A percentile compares a stretch with the other conserved stretches of the same genome.
Conservation (phyloP, 495 filamentous ascomycete genomes). For the Lepraria neglecta region DNA sequence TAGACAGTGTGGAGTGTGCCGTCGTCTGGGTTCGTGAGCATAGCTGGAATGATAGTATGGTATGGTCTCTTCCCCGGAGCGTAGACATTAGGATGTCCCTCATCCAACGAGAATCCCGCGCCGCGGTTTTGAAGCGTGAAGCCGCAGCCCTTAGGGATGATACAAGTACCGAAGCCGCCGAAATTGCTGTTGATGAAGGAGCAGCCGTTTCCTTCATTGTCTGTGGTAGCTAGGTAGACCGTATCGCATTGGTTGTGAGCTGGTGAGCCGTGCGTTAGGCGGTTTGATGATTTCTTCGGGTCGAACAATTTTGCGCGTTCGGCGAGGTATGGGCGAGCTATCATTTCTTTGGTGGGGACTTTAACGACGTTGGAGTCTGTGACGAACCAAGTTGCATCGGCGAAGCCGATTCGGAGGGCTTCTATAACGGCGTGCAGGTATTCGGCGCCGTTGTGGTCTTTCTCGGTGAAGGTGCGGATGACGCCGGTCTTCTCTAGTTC, state of each 20-base stretch:
- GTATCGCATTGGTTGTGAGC: conserved; percentile 76
- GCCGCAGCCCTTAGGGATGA: conserved; percentile 75
- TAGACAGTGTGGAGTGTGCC: conserved; percentile 73
- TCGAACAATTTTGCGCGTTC: conserved; percentile 65
- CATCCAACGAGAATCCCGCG: conserved; percentile 65
- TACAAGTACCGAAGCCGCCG: conserved; percentile 79
- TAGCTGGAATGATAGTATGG: conserved; percentile 93
- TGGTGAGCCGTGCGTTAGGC: conserved; percentile 57
- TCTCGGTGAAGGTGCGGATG: conserved; percentile 59
- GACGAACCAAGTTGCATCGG: conserved; percentile 84
- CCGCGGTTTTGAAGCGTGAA: conserved; percentile 97
- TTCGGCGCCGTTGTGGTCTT: conserved; percentile 66
- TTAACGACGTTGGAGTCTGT: conserved; percentile 66
- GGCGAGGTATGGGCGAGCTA: conserved; percentile 58
- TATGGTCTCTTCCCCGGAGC: conserved; percentile 86
- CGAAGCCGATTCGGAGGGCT: conserved; percentile 83
- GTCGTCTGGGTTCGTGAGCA: conserved; percentile 72
- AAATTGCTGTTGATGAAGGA: conserved; percentile 97
- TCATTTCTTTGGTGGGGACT: conserved; percentile 58
- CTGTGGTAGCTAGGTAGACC: conserved; percentile 85
- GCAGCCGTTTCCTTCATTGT: conserved; percentile 77
- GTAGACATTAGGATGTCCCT: conserved; percentile 67
- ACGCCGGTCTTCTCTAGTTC: conserved; percentile 66
- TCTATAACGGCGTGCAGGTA: conserved; percentile 92
- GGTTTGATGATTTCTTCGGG: conserved; percentile 48